Evolutionary conservation across 2,329 filamentous ascomycete species (phyloP).

Genomic region (Monilinia polystroma): DNA sequence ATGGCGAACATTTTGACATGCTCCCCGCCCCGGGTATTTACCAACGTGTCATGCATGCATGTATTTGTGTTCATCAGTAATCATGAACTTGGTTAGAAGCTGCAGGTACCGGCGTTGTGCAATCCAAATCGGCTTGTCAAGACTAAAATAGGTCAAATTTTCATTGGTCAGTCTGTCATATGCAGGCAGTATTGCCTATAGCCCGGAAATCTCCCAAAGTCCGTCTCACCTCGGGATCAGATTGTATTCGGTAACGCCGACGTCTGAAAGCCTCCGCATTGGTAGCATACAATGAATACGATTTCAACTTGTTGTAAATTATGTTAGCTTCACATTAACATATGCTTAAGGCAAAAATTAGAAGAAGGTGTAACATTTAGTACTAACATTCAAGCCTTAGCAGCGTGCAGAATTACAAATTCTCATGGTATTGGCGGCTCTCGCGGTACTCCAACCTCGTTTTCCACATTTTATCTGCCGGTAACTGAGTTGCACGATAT

Average conservation of each 20-base stretch:
- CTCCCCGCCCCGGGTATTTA: neutral
- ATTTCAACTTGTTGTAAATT: neutral
- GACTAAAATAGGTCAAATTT: neutral
- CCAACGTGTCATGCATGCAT: neutral
- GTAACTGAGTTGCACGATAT: neutral
- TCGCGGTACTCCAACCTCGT: conserved; percentile 8
- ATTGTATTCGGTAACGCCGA: conserved; percentile 5
- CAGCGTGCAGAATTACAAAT: neutral
- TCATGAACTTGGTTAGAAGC: neutral
- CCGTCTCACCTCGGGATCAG: neutral
- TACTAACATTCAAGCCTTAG: neutral
- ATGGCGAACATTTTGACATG: neutral
- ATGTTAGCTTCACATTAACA: neutral
- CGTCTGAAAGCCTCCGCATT: neutral
- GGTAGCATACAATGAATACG: too few relatives aligned
- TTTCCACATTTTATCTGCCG: neutral
- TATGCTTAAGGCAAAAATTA: too few relatives aligned
- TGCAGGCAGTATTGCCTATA: neutral
- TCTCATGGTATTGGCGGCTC: neutral
- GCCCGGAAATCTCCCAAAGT: neutral
- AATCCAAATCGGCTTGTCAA: neutral
- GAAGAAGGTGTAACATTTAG: neutral
- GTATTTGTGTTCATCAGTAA: too few relatives aligned
- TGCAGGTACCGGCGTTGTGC: neutral
- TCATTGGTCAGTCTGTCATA: neutral